Base-by-base conservation (phyloP, 768 basidiomycete genomes). In the Auriscalpium orientale region DNA sequence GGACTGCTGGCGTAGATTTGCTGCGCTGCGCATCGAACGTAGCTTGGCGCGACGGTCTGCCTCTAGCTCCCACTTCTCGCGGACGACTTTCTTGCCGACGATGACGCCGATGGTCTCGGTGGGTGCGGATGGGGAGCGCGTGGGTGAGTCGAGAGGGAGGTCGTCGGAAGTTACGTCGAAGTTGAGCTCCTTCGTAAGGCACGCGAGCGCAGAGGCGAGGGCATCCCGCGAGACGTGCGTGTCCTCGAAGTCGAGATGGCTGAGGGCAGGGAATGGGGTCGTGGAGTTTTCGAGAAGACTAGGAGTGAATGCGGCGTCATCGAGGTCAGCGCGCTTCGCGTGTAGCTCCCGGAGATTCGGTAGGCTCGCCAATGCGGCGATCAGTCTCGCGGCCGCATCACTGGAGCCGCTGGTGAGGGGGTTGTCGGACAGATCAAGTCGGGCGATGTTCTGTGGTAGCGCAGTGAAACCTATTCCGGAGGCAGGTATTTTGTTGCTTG, bases 51-150 rank as follows among this genome's bases (percentile, higher is more conserved):
- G 67, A 37, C 74, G 75, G n/a, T 92, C 89, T 16, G 82, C 72
- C 65, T 89, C 89, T 12, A 92, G 59, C 65, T 92, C 91, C 90
- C 90, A 91, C 35, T 79, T 68, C 68, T 92, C 90, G 65, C 82
- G 83, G 55, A 87, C 64, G 22, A 89, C 72, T 60, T 76, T 77
- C 71, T 89, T 89, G 15, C 89, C 91, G 2, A 89, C 74, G 16
- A 83, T 72, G 18, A 91, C 71, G 5, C 46, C 56, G 50, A 62
- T 48, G 22, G 38, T 56, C 33, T 49, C 20, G 8, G 18, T 34
- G 4, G 55, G 35, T 10, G 44, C 46, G 2, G 58, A 21, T 15
- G 58, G 52, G 2, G 43, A 45, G 20, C 22, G 38, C 5, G 51
- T 34, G n/a, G 28, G 43, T 20, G 51, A 43, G 9, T 3, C 28